Evolutionary conservation across 495 filamentous ascomycete species (phyloP).

Genomic region (Penicillium ochrochloron): DNA sequence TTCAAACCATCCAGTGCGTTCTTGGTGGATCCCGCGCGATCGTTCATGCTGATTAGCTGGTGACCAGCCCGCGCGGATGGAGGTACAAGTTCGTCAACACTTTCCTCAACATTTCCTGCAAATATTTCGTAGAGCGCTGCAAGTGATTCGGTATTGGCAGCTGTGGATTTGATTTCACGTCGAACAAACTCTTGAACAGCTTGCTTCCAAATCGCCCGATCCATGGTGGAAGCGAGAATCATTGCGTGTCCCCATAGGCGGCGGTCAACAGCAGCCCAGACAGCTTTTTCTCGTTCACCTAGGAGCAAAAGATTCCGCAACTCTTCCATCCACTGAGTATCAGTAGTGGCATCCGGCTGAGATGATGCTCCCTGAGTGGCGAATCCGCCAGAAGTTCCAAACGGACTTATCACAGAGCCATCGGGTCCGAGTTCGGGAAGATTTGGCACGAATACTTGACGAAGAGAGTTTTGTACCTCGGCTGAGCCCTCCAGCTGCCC

Average conservation of each 20-base stretch:
- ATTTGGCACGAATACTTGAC: constrained; percentile 72
- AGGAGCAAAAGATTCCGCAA: constrained; percentile 72
- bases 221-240: constrained; percentile 80
- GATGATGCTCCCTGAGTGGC: constrained; percentile 34
- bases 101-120: constrained; percentile 91
- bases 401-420: constrained; percentile 24
- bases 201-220: constrained; percentile 78
- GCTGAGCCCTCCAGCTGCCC: constrained; percentile 77
- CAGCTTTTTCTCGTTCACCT: constrained; percentile 88
- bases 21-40: constrained; percentile 63
- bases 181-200: constrained; percentile 93
- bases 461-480: constrained; percentile 72
- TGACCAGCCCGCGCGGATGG: constrained; percentile 89
- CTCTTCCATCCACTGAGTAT: constrained; percentile 67
- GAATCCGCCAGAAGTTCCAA: constrained; percentile 36
- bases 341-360: constrained; percentile 60
- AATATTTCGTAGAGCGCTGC: constrained; percentile 92
- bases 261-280: constrained; percentile 93
- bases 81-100: constrained; percentile 95
- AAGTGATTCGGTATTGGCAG: constrained; percentile 78
- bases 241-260: constrained; percentile 96
- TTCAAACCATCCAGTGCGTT: constrained; percentile 84
- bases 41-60: constrained; percentile 78
- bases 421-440: constrained; percentile 45
- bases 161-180: constrained; percentile 81